Evolutionary conservation across 805 yeast species (phyloP).

Genomic region (Lachancea fermentati): DNA sequence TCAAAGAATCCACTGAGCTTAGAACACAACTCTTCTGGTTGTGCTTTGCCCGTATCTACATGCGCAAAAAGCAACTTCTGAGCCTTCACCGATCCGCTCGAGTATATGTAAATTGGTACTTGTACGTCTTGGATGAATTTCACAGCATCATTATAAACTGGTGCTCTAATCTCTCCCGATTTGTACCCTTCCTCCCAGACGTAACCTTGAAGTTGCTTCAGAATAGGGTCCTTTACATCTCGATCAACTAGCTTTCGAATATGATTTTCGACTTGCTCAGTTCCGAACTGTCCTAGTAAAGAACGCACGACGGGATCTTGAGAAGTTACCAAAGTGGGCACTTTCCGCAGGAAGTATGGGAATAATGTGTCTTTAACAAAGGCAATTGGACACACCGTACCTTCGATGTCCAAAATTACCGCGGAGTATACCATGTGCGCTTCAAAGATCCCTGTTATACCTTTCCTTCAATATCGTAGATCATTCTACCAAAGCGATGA

Average conservation of each 20-base stretch:
- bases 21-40: slow-evolving; percentile 45
- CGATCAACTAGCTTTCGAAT: slow-evolving; percentile 50
- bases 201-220: slow-evolving; percentile 77
- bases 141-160: slow-evolving; percentile 70
- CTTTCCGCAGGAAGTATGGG: slow-evolving; percentile 61
- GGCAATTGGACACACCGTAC: slow-evolving; percentile 87
- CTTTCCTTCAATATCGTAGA: too few species aligned
- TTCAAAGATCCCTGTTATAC: too few species aligned
- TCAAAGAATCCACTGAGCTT: slow-evolving; percentile 69
- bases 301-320: slow-evolving; percentile 18
- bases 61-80: slow-evolving; percentile 72
- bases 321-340: slow-evolving; percentile 35
- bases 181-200: slow-evolving; percentile 80
- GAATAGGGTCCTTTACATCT: slow-evolving; percentile 72
- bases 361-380: slow-evolving; percentile 75
- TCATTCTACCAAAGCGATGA: too few species aligned
- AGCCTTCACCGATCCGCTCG: slow-evolving; percentile 86
- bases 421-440: slow-evolving; percentile 17
- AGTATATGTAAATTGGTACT: slow-evolving; percentile 59
- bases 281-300: slow-evolving; percentile 27
- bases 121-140: slow-evolving; percentile 43
- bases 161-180: slow-evolving; percentile 70
- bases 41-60: slow-evolving; percentile 39
- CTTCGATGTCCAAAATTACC: slow-evolving; percentile 74
- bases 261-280: slow-evolving; percentile 38